Evolutionary conservation across 2,329 filamentous ascomycete species (phyloP).

Genomic region (Fusarium armeniacum): DNA sequence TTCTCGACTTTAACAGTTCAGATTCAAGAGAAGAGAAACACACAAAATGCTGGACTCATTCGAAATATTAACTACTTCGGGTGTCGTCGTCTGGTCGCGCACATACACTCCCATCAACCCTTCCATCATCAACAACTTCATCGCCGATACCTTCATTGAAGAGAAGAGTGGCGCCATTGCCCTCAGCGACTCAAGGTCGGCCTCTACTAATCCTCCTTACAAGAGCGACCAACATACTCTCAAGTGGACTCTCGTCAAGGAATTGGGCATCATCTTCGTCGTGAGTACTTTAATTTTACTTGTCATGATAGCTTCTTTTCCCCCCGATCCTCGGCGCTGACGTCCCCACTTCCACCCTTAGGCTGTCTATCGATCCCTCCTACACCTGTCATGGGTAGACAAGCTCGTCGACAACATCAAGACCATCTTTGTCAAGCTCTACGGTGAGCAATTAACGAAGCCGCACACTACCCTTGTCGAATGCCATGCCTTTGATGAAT

Average conservation of each 20-base stretch:
- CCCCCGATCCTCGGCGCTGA: conserved; percentile 45
- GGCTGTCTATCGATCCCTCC: conserved; percentile 96
- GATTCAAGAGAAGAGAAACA: conserved; percentile 4
- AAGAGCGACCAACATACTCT: conserved; percentile 93
- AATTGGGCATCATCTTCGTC: conserved; percentile 95
- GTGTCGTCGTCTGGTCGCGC: conserved; percentile 96
- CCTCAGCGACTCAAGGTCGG: conserved; percentile 70
- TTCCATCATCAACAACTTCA: conserved; percentile 91
- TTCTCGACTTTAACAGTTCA: conserved; percentile 18
- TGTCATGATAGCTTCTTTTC: conserved; percentile 40
- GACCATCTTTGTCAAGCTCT: conserved; percentile 90
- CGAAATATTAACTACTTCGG: conserved; percentile 95
- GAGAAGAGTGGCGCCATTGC: conserved; percentile 79
- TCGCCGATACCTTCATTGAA: conserved; percentile 97
- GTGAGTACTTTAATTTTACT: conserved; percentile 60
- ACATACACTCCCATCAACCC: conserved; percentile 84
- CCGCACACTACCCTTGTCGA: conserved; percentile 82
- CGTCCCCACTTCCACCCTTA: conserved; percentile 56
- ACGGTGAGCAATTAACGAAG: conserved; percentile 87
- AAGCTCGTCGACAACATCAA: conserved; percentile 95
- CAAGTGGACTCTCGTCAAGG: conserved; percentile 93
- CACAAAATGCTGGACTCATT: conserved; percentile 90
- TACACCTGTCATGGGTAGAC: conserved; percentile 97
- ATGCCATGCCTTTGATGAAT: conserved; percentile 86
- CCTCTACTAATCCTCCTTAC: conserved; percentile 79